These are phyloP conservation scores for Aureobasidium mangrovei DNA, from an alignment of 2,329 filamentous ascomycete species.

Conservation along the genomic window DNA sequence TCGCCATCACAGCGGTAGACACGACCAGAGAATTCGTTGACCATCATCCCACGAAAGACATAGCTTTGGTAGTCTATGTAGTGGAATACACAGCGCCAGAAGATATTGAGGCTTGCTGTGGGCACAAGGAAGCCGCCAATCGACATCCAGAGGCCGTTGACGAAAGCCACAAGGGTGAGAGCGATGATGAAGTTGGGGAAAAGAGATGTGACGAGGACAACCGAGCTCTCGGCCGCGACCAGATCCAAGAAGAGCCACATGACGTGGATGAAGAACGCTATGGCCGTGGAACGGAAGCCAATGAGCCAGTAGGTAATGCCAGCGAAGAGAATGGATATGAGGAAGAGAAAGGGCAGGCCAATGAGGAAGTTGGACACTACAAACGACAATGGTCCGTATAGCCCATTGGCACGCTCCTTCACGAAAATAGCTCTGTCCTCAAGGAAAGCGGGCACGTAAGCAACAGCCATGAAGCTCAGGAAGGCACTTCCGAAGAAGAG, in stretches of 20 bases:
- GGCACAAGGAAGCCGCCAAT: conserved; percentile 72
- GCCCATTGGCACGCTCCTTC: conserved; percentile 70
- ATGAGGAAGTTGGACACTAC: conserved; percentile 70
- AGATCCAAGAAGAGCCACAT: conserved; percentile 81
- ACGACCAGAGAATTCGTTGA: not conserved
- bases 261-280: conserved; percentile 65
- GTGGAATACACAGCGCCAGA: conserved; percentile 77
- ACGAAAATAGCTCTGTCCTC: conserved; percentile 63
- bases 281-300: conserved; percentile 57
- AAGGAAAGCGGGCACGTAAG: conserved; percentile 72
- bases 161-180: conserved; percentile 68
- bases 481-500: conserved; percentile 47
- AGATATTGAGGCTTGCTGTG: conserved; percentile 61
- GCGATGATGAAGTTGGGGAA: conserved; percentile 71
- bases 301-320: conserved; percentile 70
- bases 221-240: conserved; percentile 69
- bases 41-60: not conserved
- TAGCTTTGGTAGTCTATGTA: conserved; percentile 69
- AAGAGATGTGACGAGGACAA: conserved; percentile 62
- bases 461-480: conserved; percentile 49
- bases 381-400: conserved; percentile 64
- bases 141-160: conserved; percentile 81
- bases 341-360: conserved; percentile 70
- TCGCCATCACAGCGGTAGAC: no score
- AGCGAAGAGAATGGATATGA: conserved; percentile 64